Evolutionary conservation across 2,329 filamentous ascomycete species (phyloP), one percentile per base, ranked within the genome.

Genomic region (Fusarium liriodendri): DNA sequence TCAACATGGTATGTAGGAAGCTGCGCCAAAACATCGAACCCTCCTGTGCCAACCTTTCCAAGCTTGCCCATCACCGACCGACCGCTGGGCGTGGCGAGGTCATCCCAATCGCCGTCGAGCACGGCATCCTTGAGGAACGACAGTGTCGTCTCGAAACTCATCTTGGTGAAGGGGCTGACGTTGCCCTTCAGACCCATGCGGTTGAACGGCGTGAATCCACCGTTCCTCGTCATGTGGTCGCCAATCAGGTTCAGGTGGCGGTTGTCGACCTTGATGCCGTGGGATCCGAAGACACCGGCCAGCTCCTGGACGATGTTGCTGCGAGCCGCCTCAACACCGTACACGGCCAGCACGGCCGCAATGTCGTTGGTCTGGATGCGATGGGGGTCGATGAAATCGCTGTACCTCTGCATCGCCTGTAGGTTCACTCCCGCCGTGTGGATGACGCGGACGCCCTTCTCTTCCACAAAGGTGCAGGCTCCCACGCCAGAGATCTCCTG

Each of bases 111-210:
- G 59, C 94, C 92, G 79, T 97, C 95, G 67, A 97, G 86, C 29
- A 98, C 93, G 2, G 97, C 95, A 80, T 98, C 97, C 82, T 94
- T 95, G 79, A 99, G 87, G 87, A 98, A 98, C 1, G 93, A 92
- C 42, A 98, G 89, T 3, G 97, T 99, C 5, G 97, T 99, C 89
- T 99, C 97, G 85, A 98, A 99, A 82, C 94, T 97, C 96, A 98
- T 98, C 89, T 98, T 98, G 84, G 97, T 96, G 77, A 99, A 96
- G 0, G 97, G 95, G 75, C 92, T 95, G 32, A 96, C 92, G 79
- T 94, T 95, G 74, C 94, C 92, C 80, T 91, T 92, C 70, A 99
- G 87, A 1, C 96, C 97, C 80, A 94, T 97, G 58, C 97, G 93
- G 84, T 94, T 98, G 85, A 99, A 99, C 1, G 97, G 92, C 57